Evolutionary conservation across 352 stramenopile species (phyloP).

Genomic region (Saprolegnia parasitica): DNA sequence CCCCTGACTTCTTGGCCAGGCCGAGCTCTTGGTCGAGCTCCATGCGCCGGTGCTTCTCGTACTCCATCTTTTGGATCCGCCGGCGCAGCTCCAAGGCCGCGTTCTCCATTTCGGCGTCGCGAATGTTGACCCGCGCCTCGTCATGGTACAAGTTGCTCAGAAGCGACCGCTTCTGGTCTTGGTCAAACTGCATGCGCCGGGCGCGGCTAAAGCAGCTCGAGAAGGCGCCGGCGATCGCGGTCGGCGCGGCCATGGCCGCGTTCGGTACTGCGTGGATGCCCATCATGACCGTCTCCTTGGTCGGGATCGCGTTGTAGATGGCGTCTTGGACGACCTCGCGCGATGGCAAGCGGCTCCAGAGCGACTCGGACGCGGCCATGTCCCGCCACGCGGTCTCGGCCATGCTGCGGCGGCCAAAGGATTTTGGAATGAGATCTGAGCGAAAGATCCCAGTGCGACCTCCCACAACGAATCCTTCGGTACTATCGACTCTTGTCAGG

Average conservation of each 20-base stretch:
- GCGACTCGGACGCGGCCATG: not conserved
- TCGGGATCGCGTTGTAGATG: slow-evolving; percentile 13
- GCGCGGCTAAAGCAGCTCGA: slow-evolving; percentile 55
- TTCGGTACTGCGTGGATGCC: slow-evolving; percentile 14
- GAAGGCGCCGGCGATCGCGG: slow-evolving; percentile 33
- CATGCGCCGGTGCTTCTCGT: slow-evolving; percentile 29
- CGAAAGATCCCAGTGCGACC: not conserved
- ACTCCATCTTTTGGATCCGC: slow-evolving; percentile 46
- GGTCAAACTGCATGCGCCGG: slow-evolving; percentile 55
- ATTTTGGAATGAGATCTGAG: not conserved
- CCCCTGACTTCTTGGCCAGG: not conserved
- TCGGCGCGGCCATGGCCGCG: not conserved
- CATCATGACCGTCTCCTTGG: slow-evolving; percentile 4
- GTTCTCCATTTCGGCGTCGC: slow-evolving; percentile 26
- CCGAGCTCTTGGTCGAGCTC: slow-evolving; percentile 24
- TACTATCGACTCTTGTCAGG: no score
- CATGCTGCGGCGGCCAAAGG: not conserved
- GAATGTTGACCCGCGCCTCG: slow-evolving; percentile 29
- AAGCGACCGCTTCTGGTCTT: slow-evolving; percentile 64
- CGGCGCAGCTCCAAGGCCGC: slow-evolving; percentile 66
- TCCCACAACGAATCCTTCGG: no score
- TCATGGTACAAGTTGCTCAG: slow-evolving; percentile 50
- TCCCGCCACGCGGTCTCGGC: slow-evolving; percentile 14
- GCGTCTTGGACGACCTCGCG: slow-evolving; percentile 17
- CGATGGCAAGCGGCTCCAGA: slow-evolving; percentile 13